Conservation (phyloP, 177 flowering plant species). For the Vitis hybrid region DNA sequence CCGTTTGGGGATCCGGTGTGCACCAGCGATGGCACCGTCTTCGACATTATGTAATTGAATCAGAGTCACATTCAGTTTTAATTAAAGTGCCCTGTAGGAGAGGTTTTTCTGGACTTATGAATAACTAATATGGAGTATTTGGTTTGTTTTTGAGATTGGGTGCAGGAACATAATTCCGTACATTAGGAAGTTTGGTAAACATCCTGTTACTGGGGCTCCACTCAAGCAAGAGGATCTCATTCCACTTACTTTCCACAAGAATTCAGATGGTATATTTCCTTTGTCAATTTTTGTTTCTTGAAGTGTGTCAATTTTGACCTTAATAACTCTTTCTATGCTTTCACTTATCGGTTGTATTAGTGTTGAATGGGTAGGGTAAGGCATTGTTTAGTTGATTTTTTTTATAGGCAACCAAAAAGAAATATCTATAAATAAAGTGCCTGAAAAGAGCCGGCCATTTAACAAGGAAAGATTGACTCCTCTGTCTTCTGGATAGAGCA, state of each 20-base stretch:
- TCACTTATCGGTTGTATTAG: no score
- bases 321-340: no score
- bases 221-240: conserved; percentile 79
- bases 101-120: conserved; percentile 5
- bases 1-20: conserved; percentile 87
- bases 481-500: no score
- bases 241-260: conserved; percentile 86
- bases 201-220: conserved; percentile 80
- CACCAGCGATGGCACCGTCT: conserved; percentile 83
- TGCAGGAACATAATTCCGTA: conserved; percentile 82
- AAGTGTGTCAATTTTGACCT: neutral
- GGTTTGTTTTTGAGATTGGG: conserved; percentile 6
- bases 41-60: conserved; percentile 67
- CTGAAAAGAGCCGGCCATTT: no score
- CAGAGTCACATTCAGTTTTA: neutral
- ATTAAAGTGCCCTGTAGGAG: neutral
- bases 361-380: no score
- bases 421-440: no score
- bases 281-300: neutral
- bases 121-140: neutral
- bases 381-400: no score
- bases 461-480: no score
- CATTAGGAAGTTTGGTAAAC: conserved; percentile 77
- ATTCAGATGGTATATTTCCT: conserved; percentile 61
- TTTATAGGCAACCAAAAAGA: no score